Evolutionary conservation across 1,139 yeast genomes (phyloP).

Genomic region (Candida frijolesensis): DNA sequence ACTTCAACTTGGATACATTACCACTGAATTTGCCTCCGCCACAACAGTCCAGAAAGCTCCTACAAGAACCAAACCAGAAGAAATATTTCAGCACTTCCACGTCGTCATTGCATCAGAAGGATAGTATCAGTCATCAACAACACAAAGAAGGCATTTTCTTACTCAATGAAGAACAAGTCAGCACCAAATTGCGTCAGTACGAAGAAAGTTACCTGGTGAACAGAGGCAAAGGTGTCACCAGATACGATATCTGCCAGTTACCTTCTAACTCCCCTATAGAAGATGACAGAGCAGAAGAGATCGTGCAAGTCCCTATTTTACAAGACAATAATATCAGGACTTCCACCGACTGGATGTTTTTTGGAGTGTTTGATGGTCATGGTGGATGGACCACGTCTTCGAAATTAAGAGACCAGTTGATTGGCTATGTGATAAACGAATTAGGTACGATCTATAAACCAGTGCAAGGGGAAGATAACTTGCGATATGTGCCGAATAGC

Average conservation of each 20-base stretch:
- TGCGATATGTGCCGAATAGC: constrained; percentile 60
- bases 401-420: constrained; percentile 76
- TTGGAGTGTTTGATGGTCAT: constrained; percentile 97
- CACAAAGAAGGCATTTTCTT: constrained; percentile 47
- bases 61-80: constrained; percentile 12
- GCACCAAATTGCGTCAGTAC: constrained; percentile 63
- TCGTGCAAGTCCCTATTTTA: constrained; percentile 76
- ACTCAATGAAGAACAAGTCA: constrained; percentile 74
- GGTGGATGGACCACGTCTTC: constrained; percentile 95
- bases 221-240: constrained; percentile 86
- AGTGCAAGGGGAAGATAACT: constrained; percentile 49
- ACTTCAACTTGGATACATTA: constrained; percentile 45
- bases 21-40: constrained; percentile 23
- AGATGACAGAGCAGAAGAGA: constrained; percentile 87
- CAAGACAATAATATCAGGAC: constrained; percentile 55
- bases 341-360: constrained; percentile 87
- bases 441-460: constrained; percentile 68
- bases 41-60: constrained; percentile 5
- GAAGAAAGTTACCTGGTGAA: constrained; percentile 83
- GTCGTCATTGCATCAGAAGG: constrained; percentile 40
- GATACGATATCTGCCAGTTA: constrained; percentile 88
- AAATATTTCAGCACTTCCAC: constrained; percentile 49
- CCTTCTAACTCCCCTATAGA: constrained; percentile 94
- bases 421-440: constrained; percentile 75
- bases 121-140: constrained; percentile 45